Base-by-base conservation (phyloP, 345 rosid genomes). In the Eucalyptus victrix region DNA sequence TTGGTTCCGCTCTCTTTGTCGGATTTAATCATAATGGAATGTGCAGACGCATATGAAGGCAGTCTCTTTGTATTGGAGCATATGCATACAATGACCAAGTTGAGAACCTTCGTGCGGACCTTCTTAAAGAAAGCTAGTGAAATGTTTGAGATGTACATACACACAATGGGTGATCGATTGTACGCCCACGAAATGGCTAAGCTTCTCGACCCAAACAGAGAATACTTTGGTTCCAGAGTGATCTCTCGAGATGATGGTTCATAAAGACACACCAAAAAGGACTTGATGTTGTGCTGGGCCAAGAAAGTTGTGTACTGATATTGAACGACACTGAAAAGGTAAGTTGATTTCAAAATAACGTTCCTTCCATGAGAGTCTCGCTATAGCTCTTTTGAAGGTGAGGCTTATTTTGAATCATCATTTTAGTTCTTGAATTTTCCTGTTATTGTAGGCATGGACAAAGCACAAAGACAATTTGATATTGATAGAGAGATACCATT, bases 191-290 rank as follows among this genome's bases (percentile, higher is more conserved):
- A 96, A 92, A 98, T 98, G 99, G 99, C 98, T 8, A 96, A 96
- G 89, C 92, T 98, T 53, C 95, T 98, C 51, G 97, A 97, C 87
- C 99, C 98, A 9, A 90, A 67, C 90, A 89, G 92, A 87, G 96
- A 97, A 88, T 98, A 94, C 88, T 98, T 97, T 23, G 60, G 60
- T 56, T 56, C 89, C 90, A 65, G 94, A 88, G 95, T 96, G 23
- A 97, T 97, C 90, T 97, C 99, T 87, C 94, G 99, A 58, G 98
- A 97, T 83, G 99, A 97, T 92, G 99, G 98, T 87, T 94, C 99
- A 10, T 95, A 92, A 87, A 94, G 90, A 88, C 96, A 88, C 96
- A 95, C 94, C 97, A 96, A 89, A 97, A 97, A 91, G 96, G 96
- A 90, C 95, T 95, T 87, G 98, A 97, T 93, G 93, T 95, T 88